A percentile compares a stretch with the other conserved stretches of the same genome.
phyloP scores from a whole-genome alignment of 768 basidiomycete genomes.

The Mycena vitilis region DNA sequence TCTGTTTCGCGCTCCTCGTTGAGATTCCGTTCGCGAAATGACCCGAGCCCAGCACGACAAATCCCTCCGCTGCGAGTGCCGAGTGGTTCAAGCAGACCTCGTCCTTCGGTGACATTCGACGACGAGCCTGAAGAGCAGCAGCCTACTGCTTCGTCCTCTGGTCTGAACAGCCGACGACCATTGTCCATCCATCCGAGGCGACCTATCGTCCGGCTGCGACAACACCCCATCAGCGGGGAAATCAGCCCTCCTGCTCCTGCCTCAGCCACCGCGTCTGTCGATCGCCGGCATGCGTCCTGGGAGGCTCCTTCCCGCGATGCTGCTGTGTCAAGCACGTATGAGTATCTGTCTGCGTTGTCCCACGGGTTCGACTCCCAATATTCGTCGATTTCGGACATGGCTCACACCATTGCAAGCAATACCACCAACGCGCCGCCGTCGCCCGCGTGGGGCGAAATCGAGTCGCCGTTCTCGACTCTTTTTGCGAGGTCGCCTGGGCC shows the following conservation, averaged over 20 bases:
- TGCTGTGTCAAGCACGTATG: constrained; percentile 27
- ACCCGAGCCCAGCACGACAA: constrained; percentile 9
- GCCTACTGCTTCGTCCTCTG: constrained; percentile 21
- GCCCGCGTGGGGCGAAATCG: constrained; percentile 12
- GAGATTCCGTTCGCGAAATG: constrained; percentile 4
- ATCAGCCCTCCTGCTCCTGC: constrained; percentile 31
- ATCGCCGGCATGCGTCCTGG: constrained; percentile 35
- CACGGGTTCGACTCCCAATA: constrained; percentile 33
- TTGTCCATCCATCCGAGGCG: constrained; percentile 17
- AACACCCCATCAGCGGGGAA: constrained; percentile 25
- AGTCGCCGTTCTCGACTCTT: constrained; percentile 32
- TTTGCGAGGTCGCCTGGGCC: constrained; percentile 23
- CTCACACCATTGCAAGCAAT: constrained; percentile 36
- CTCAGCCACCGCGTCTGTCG: constrained; percentile 28
- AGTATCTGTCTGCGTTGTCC: constrained; percentile 32
- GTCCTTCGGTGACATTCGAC: constrained; percentile 2
- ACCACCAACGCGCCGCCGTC: constrained; percentile 22
- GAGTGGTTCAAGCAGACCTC: constrained; percentile 3
- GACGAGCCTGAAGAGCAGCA: constrained; percentile 14
- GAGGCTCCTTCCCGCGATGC: constrained; percentile 31
- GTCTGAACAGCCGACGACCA: constrained; percentile 22
- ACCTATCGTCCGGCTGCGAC: constrained; percentile 24
- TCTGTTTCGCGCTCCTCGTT: not conserved
- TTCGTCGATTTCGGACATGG: constrained; percentile 36
- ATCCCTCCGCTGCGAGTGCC: constrained; percentile 7